Percentiles rank a stretch among this genome's conserved stretches.
Evolutionary conservation across 208 protist species (phyloP).

Genomic region (Trypanosoma vivax): DNA sequence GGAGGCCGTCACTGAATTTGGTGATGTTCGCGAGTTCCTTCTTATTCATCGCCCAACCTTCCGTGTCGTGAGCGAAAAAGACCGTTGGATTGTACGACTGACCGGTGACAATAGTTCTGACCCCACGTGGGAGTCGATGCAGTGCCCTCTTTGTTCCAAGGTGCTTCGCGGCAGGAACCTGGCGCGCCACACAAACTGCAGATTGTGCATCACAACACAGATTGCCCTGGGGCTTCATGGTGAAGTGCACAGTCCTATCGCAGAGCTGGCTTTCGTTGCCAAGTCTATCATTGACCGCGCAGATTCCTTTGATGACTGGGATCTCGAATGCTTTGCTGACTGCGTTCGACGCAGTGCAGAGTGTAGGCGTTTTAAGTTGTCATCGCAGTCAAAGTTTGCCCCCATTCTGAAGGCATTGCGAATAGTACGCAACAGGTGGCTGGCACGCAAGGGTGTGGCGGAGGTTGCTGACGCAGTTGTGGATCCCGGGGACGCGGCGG

Average conservation of each 20-base stretch:
- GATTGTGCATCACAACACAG: slow-evolving; percentile 79
- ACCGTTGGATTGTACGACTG: slow-evolving; percentile 77
- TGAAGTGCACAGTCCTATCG: slow-evolving; percentile 65
- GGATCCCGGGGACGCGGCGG: slow-evolving; percentile 40
- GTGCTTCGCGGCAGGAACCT: slow-evolving; percentile 81
- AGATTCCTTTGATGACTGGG: slow-evolving; percentile 62
- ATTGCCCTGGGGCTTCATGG: slow-evolving; percentile 79
- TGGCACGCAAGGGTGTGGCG: slow-evolving; percentile 52
- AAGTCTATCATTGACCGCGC: slow-evolving; percentile 60
- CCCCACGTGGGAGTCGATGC: slow-evolving; percentile 73
- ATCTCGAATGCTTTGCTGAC: slow-evolving; percentile 71
- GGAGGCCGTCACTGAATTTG: slow-evolving; percentile 75
- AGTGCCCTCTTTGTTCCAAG: slow-evolving; percentile 81
- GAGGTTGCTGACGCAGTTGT: slow-evolving; percentile 53
- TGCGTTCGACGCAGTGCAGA: slow-evolving; percentile 40
- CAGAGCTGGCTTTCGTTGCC: slow-evolving; percentile 63
- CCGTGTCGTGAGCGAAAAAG: slow-evolving; percentile 54
- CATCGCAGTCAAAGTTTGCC: slow-evolving; percentile 64
- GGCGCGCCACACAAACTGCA: slow-evolving; percentile 75
- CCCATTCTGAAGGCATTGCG: slow-evolving; percentile 81
- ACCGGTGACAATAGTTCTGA: slow-evolving; percentile 27
- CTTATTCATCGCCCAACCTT: slow-evolving; percentile 87
- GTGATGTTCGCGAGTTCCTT: slow-evolving; percentile 87
- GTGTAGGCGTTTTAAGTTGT: slow-evolving; percentile 72
- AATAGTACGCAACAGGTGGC: slow-evolving; percentile 72